These are phyloP conservation scores for Pelargonium australe DNA, from an alignment of 441 rosid genomes.

Conservation along the genomic window DNA sequence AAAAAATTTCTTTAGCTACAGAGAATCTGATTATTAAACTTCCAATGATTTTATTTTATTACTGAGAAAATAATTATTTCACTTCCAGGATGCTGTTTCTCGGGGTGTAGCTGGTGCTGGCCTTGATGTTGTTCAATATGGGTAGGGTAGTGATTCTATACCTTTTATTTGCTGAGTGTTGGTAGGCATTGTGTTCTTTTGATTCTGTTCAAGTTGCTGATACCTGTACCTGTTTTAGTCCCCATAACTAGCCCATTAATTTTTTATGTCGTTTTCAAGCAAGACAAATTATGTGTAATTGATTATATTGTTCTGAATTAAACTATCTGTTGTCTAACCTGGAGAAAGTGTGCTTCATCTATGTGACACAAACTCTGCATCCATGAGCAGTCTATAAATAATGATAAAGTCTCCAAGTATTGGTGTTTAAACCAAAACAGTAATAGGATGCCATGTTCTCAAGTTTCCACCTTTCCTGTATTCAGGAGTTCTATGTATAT, in stretches of 20 bases:
- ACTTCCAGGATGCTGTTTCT: conserved; percentile 79
- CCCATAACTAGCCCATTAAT: not conserved
- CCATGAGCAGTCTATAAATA: not conserved
- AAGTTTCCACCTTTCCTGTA: not conserved
- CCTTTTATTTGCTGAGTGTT: conserved; percentile 12
- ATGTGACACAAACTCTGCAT: not conserved
- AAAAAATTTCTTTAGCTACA: not conserved
- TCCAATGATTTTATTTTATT: not conserved
- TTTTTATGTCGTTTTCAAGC: not conserved
- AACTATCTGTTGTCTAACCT: not conserved
- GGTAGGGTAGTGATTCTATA: conserved; percentile 46
- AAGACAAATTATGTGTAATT: not conserved
- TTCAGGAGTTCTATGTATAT: not conserved
- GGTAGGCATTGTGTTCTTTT: not conserved
- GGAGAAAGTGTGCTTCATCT: not conserved
- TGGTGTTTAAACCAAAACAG: not conserved
- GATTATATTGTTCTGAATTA: conserved; percentile 2
- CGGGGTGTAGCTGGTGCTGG: conserved; percentile 72
- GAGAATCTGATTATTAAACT: not conserved
- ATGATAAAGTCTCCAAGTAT: not conserved
- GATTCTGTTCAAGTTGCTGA: conserved; percentile 7
- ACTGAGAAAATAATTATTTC: conserved; percentile 13
- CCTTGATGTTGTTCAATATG: conserved; percentile 74
- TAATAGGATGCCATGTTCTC: not conserved
- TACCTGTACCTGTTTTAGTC: conserved; percentile 4